Conservation (phyloP, 2,329 filamentous ascomycete genomes). For the Seiridium unicorne region DNA sequence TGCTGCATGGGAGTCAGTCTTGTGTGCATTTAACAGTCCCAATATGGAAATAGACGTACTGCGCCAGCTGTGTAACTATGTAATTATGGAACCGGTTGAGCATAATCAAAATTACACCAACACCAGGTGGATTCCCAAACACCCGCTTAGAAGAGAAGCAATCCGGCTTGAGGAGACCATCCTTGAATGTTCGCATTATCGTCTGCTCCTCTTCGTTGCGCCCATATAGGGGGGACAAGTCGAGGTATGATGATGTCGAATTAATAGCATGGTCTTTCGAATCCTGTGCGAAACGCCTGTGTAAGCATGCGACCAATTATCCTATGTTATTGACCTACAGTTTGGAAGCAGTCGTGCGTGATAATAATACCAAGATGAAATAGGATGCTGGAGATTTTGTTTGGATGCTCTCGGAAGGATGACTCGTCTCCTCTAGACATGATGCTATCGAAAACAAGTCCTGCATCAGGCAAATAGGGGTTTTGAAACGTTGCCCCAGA, state of each 20-base stretch:
- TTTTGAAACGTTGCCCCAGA: conserved; percentile 20
- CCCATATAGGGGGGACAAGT: conserved; percentile 53
- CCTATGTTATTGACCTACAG: conserved; percentile 12
- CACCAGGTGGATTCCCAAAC: conserved; percentile 50
- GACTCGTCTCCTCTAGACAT: conserved; percentile 22
- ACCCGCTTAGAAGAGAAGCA: conserved; percentile 51
- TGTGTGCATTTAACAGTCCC: too few relatives aligned
- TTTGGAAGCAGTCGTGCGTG: conserved; percentile 49
- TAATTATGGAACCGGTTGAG: conserved; percentile 39
- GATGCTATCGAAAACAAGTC: conserved; percentile 27
- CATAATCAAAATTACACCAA: conserved; percentile 51
- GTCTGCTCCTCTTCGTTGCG: conserved; percentile 49
- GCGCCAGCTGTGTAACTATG: conserved; percentile 16
- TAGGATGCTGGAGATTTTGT: conserved; percentile 39
- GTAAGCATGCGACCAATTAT: neutral
- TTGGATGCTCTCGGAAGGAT: conserved; percentile 31
- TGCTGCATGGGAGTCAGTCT: neutral
- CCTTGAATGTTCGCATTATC: conserved; percentile 43
- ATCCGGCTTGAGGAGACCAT: conserved; percentile 53
- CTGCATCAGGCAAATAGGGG: conserved; percentile 26
- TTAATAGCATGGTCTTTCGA: neutral
- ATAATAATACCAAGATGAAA: conserved; percentile 51
- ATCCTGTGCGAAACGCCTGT: neutral
- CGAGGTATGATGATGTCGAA: conserved; percentile 35
- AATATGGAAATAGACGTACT: neutral